Base-by-base conservation (phyloP, 1,284 basidiomycete genomes). In the Melampsora larici-populina region DNA sequence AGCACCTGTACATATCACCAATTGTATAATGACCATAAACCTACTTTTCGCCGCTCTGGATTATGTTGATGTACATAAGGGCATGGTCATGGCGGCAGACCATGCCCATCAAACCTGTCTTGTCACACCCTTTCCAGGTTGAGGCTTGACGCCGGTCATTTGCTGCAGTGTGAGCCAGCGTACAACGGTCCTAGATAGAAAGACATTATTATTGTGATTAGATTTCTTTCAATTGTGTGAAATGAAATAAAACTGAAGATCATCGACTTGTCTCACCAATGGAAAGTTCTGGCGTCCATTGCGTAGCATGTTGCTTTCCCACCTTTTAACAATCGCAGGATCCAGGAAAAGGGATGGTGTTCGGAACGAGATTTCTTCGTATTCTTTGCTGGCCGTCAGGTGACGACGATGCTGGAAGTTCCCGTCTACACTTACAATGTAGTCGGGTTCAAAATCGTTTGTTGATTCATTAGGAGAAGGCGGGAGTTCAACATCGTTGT, bases 321-420 rank as follows among this genome's bases (percentile, higher is more conserved):
- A 18, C 11, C 26, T n/a, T 40, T 62, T 26, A 5, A 71, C 24
- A 2, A 62, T 24, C 3, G 15, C 5, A 21, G 36, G 69, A 40
- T n/a, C 15, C 2, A 70, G 2, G 18, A 71, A 71, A 26, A 70
- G 58, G 1, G 36, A 17, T 21, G 69, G 69, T 24, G 40, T 71
- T 4, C 1, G 6, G 9, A 62, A 60, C 36, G 36, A 4, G 9
- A 36, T 36, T 26, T 33, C 5, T 24, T 46, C 55, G 15, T 62
- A 17, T 46, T 71, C 48, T 3, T 29, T 26, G 13, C 70, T 62
- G 55, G 70, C 70, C 70, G 60, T 71, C 15, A 60, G 18, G 40
- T 71, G 70, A 24, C 48, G 70, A 1, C 70, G 70, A 46, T 71
- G 70, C 70, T 71, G 70, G 36, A 71, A 71, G 31, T 69, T n/a